phyloP scores from a whole-genome alignment of 1,284 basidiomycete genomes.

The Tausonia pullulans region DNA sequence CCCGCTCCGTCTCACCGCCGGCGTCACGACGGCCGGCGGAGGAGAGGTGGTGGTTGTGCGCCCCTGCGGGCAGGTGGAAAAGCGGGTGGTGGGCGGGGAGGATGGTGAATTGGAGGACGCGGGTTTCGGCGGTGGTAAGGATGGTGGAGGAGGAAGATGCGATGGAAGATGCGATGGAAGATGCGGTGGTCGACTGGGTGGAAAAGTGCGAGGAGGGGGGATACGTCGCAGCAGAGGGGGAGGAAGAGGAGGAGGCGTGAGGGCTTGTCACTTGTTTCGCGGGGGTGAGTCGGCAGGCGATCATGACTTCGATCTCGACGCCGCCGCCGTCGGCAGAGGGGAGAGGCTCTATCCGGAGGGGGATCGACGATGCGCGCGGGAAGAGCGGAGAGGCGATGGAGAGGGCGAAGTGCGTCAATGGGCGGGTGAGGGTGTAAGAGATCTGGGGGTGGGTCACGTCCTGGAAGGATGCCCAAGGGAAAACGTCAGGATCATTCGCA shows the following conservation, averaged over 20 bases:
- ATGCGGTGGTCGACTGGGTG: not conserved
- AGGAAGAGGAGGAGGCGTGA: no score
- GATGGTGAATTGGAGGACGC: not conserved
- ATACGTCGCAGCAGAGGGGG: not conserved
- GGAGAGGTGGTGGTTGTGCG: slow-evolving; percentile 1
- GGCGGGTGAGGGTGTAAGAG: slow-evolving; percentile 4
- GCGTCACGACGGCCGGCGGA: not conserved
- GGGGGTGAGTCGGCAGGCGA: no score
- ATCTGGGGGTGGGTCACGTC: not conserved
- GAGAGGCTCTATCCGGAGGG: not conserved
- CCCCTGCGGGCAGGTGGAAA: not conserved
- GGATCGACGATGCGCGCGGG: slow-evolving; percentile 6
- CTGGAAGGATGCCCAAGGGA: not conserved
- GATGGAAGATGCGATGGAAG: not conserved
- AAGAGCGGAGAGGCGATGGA: slow-evolving; percentile 9
- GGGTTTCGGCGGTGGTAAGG: not conserved
- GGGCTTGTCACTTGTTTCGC: no score
- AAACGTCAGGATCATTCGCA: no score
- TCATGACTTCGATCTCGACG: not conserved
- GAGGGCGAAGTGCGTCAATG: slow-evolving; percentile 1
- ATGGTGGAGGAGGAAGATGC: not conserved
- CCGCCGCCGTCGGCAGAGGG: not conserved
- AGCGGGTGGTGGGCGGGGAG: slow-evolving; percentile 1
- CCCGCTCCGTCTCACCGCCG: not conserved
- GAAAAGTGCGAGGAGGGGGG: not conserved